Conservation (phyloP, 345 rosid species). For the Diplotaxis tenuifolia region DNA sequence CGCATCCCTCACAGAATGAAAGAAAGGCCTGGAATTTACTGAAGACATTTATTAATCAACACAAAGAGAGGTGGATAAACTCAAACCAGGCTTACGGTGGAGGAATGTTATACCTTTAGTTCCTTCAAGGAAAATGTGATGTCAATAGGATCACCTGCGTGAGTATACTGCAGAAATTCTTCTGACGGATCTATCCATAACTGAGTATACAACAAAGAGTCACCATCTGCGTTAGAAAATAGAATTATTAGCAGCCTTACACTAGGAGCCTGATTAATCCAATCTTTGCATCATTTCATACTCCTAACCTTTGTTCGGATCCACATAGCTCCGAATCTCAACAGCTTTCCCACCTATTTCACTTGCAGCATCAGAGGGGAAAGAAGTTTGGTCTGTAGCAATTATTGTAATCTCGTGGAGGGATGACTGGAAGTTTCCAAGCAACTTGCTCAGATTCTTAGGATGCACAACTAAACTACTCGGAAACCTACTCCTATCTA, state of each 20-base stretch:
- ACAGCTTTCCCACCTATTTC: conserved; percentile 92
- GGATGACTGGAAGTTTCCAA: conserved; percentile 90
- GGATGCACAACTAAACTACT: conserved; percentile 81
- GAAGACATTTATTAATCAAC: neutral
- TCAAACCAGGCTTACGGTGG: conserved; percentile 18
- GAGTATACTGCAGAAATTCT: conserved; percentile 84
- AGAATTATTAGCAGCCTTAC: conserved; percentile 29
- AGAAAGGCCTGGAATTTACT: conserved; percentile 69
- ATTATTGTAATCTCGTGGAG: conserved; percentile 93
- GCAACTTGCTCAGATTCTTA: conserved; percentile 76
- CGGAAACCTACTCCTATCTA: conserved; percentile 70
- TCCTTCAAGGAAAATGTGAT: conserved; percentile 89
- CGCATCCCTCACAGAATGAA: conserved; percentile 86
- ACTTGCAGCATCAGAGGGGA: conserved; percentile 69
- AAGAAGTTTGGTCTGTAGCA: conserved; percentile 65
- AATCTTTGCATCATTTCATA: neutral
- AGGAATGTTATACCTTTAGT: conserved; percentile 53
- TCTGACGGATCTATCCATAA: conserved; percentile 95
- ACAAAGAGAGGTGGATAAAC: neutral
- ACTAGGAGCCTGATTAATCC: neutral
- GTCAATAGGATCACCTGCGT: conserved; percentile 80
- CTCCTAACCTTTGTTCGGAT: conserved; percentile 72
- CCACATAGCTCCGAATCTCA: conserved; percentile 86
- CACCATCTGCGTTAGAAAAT: conserved; percentile 56
- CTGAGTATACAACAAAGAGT: conserved; percentile 75